Evolutionary conservation across 306 rosid genomes (phyloP), one percentile per base, ranked within the genome.

Genomic region (Trifolium pratense): DNA sequence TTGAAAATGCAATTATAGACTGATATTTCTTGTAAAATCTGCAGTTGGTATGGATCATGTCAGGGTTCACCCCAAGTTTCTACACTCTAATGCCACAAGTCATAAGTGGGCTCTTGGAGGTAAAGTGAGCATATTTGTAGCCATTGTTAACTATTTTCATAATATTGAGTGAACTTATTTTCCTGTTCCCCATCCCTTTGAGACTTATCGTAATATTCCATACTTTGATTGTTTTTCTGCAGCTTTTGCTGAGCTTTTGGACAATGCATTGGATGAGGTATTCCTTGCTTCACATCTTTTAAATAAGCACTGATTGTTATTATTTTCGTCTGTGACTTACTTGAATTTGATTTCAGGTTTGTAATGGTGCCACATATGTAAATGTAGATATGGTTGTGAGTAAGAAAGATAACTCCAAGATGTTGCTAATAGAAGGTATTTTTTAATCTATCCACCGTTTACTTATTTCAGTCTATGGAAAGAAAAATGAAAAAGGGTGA

Each of bases 71-170:
- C 99, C 99, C 0, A 94, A 87, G 88, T 94, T 94, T 90, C 94
- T 94, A 32, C 99, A 94, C 74, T 88, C 99, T 39, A 94, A 94
- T 86, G 99, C 99, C 23, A 94, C 99, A 39, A 94, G 99, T 82
- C 97, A 94, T 73, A 94, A 94, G 80, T 94, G 99, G 99, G 96
- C 96, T 23, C 99, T 94, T 62, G 99, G 99, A 91, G 99, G 99
- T 91, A 86, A 58, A 65, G 46, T 45, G 43, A 13, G 13, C 39
- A 51, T 13, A 36, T 56, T 79, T 70, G 45, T 78, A 61, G 42
- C 3, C 68, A 32, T 71, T 39, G 53, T 79, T 72, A 18, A 16
- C 45, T 67, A 18, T 48, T 65, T 59, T 52, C 10, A 15, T 78
- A 56, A 66, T 31, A 26, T 75, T 80, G 60, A 62, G 52, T 39